Evolutionary conservation across 2,329 filamentous ascomycete genomes (phyloP), one percentile per base, ranked within the genome.

Genomic region (Botrytis cinerea): DNA sequence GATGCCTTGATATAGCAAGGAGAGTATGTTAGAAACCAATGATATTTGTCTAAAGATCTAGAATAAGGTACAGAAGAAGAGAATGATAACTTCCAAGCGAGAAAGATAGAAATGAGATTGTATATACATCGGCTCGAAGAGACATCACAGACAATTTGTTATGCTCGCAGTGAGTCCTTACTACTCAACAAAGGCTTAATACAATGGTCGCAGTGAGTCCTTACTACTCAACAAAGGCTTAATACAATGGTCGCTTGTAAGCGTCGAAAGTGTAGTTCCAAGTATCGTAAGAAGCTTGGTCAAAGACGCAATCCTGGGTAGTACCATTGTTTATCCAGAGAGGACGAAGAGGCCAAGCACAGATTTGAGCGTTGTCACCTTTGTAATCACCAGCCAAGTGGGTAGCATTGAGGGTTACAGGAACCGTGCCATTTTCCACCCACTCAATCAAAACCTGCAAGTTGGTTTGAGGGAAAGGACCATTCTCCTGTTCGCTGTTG

Each of bases 391-490:
- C 82, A 1, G 77, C 78, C 62, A 82, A 32, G 25, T 40, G 5
- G 32, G 82, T 84, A 14, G 82, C 81, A 75, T 84, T 84, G n/a
- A 84, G 80, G 1, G 78, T 78, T 7, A 70, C 62, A 1, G 83
- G 83, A 73, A 75, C 77, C 32, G 80, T 75, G 32, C 80, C 91
- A 75, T 92, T 92, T 75, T 87, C 87, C 14, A 93, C 83, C 77
- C 86, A 92, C 78, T 93, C 89, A 79, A 93, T 92, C n/a, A 90
- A 88, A 2, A 90, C 92, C 2, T 90, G 88, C 80, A 93, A 89
- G 62, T 92, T 90, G 9, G 89, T 89, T 76, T 89, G 85, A 32
- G 73, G 75, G 69, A 73, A 77, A 1, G 74, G 74, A 1, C 75
- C 75, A 62, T 45, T 70, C 0, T 84, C 84, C 79, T 86, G 83